These are phyloP conservation scores for Cordyceps fumosorosea DNA, from an alignment of 2,329 filamentous ascomycete genomes.

Conservation along the genomic window DNA sequence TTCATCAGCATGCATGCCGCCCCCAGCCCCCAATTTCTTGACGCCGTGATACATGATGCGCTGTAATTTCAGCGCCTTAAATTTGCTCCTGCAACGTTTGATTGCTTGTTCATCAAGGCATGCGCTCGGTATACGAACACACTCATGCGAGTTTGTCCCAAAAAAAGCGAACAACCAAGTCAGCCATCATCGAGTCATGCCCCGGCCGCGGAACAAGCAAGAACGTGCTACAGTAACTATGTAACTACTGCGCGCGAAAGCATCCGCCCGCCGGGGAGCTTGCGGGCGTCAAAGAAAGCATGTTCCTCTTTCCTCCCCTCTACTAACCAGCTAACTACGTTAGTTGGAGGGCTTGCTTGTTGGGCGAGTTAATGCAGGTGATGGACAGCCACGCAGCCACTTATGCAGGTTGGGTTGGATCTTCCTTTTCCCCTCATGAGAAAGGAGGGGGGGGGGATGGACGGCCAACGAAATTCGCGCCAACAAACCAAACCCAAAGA, in stretches of 20 bases:
- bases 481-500: too few species aligned
- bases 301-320: not conserved
- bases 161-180: too few species aligned
- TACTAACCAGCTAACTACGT: too few species aligned
- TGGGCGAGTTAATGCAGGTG: not conserved
- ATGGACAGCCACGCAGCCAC: conserved; percentile 2
- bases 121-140: too few species aligned
- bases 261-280: not conserved
- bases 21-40: not conserved
- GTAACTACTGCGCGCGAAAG: not conserved
- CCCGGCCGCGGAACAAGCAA: not conserved
- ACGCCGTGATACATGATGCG: not conserved
- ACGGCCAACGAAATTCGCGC: too few species aligned
- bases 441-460: not conserved
- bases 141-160: too few species aligned
- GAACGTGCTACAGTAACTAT: too few species aligned
- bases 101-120: not conserved
- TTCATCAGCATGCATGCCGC: not conserved
- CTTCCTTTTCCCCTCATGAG: not conserved
- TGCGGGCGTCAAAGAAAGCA: not conserved
- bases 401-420: not conserved
- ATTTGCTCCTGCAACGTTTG: not conserved
- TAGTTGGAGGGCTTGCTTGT: too few species aligned
- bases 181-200: not conserved
- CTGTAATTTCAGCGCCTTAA: not conserved